These are phyloP conservation scores for Paulownia fortunei DNA, from an alignment of 257 asterid genomes.

Conservation along the genomic window DNA sequence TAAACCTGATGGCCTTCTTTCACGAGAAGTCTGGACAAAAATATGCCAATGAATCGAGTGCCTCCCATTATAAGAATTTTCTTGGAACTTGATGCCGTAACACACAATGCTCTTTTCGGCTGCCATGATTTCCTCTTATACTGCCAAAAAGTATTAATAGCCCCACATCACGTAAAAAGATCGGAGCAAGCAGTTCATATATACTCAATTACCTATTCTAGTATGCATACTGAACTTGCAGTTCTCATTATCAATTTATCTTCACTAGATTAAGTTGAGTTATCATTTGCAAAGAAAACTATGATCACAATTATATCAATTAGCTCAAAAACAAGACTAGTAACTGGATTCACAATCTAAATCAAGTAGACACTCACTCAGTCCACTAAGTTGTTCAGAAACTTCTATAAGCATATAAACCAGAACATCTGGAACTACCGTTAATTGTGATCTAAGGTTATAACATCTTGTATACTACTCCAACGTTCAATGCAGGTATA, in stretches of 20 bases:
- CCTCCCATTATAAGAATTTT: conserved; percentile 99
- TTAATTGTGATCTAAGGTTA: no score
- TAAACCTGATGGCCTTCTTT: conserved; percentile 96
- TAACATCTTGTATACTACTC: background rate
- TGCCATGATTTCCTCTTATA: conserved; percentile 69
- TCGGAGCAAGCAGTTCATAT: background rate
- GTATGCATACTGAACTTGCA: background rate
- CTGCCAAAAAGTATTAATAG: conserved; percentile 43
- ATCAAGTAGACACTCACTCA: background rate
- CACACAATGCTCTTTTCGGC: conserved; percentile 63
- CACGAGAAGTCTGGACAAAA: conserved; percentile 93
- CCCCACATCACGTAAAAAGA: background rate
- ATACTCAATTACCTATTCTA: background rate
- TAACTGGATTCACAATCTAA: background rate
- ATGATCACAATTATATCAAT: background rate
- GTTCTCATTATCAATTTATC: background rate
- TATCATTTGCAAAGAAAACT: background rate
- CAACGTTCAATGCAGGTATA: background rate
- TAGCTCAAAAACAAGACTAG: background rate
- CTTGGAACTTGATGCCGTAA: conserved; percentile 82
- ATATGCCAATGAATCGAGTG: conserved; percentile 90
- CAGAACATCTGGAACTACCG: no score
- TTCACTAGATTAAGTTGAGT: background rate
- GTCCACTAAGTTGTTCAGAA: background rate
- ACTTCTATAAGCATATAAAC: background rate